Conservation (phyloP, 495 filamentous ascomycete genomes). For the Aspergillus baeticus region DNA sequence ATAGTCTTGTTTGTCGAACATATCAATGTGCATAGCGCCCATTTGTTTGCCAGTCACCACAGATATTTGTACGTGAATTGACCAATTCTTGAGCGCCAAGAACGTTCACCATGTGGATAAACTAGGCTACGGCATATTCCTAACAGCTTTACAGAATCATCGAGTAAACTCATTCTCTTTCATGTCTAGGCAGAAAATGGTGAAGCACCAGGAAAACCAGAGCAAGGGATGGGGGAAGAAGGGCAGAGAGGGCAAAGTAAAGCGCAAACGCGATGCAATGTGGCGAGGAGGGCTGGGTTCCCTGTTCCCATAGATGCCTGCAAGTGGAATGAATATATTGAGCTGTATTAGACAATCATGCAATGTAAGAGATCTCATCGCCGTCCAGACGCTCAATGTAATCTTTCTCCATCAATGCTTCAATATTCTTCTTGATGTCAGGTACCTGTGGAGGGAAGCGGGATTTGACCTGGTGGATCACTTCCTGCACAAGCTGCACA, state of each 20-base stretch:
- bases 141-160: not conserved
- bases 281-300: not conserved
- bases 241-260: not conserved
- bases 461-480: slow-evolving; percentile 89
- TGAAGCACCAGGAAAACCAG: not conserved
- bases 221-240: not conserved
- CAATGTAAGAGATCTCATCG: slow-evolving; percentile 90
- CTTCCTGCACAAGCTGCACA: slow-evolving; percentile 85
- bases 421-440: slow-evolving; percentile 99
- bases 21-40: too few species aligned
- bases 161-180: slow-evolving; percentile 6
- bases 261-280: not conserved
- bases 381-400: slow-evolving; percentile 94
- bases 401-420: slow-evolving; percentile 98
- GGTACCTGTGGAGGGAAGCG: slow-evolving; percentile 89
- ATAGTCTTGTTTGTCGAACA: too few species aligned
- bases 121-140: not conserved
- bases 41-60: too few species aligned
- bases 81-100: not conserved
- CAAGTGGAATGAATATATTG: slow-evolving; percentile 8
- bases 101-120: not conserved
- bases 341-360: slow-evolving; percentile 40
- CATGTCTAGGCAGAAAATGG: slow-evolving; percentile 1
- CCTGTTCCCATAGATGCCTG: not conserved
- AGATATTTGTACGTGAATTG: too few species aligned